Conservation (phyloP, 1,139 yeast species). For the Barnettozyma hawaiiensis region DNA sequence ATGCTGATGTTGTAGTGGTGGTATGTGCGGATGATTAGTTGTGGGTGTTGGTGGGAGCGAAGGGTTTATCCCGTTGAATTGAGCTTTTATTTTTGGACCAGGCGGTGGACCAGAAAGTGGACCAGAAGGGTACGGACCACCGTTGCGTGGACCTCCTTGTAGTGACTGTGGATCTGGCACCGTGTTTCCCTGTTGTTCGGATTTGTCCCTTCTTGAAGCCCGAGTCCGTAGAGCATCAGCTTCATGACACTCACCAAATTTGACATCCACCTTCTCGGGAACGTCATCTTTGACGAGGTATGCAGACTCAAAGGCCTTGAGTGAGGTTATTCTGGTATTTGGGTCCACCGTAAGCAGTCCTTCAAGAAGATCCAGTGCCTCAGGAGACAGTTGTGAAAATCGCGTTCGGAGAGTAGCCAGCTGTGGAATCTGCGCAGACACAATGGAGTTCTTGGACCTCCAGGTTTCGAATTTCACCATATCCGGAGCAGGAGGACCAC, state of each 20-base stretch:
- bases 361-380: conserved; percentile 40
- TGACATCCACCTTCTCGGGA: conserved; percentile 48
- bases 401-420: conserved; percentile 44
- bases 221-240: conserved; percentile 50
- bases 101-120: neutral
- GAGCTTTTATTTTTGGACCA: neutral
- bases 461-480: conserved; percentile 58
- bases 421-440: conserved; percentile 33
- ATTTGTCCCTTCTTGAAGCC: conserved; percentile 4
- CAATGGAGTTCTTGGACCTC: conserved; percentile 12
- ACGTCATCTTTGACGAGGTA: conserved; percentile 64
- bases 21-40: neutral
- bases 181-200: neutral
- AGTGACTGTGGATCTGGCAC: neutral
- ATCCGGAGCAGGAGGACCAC: conserved; percentile 71
- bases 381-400: conserved; percentile 25
- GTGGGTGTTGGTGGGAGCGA: neutral
- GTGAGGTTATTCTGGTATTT: conserved; percentile 63
- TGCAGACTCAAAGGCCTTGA: conserved; percentile 64
- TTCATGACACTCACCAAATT: conserved; percentile 83
- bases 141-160: neutral
- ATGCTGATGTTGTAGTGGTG: neutral
- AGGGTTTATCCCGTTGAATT: neutral
- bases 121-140: neutral
- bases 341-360: conserved; percentile 66